A percentile compares a stretch with the other conserved stretches of the same genome.
Evolutionary conservation across 768 basidiomycete species (phyloP).

Genomic region (Psilocybe sp.): DNA sequence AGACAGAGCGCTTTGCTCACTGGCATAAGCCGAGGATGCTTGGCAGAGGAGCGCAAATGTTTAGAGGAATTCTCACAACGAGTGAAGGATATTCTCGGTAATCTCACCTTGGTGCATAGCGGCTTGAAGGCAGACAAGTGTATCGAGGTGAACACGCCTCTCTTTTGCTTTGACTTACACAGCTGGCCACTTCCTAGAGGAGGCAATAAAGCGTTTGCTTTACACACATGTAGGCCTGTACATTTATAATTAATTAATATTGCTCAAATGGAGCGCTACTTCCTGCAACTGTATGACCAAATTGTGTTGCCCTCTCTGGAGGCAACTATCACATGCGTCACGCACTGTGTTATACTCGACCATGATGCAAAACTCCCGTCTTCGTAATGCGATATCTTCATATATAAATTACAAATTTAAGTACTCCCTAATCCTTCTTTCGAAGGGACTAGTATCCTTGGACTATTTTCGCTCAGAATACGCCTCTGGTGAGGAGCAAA

Average conservation of each 20-base stretch:
- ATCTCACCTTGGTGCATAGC: constrained; percentile 40
- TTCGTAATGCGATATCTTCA: no score
- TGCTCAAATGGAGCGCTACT: no score
- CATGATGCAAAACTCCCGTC: no score
- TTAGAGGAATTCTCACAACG: constrained; percentile 35
- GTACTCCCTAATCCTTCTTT: no score
- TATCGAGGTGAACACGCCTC: constrained; percentile 9
- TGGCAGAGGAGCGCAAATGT: constrained; percentile 36
- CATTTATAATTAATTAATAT: neutral
- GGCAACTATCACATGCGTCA: no score
- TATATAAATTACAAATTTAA: no score
- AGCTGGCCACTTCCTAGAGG: constrained; percentile 24
- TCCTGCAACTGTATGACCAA: no score
- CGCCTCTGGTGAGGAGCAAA: no score
- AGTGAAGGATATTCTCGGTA: constrained; percentile 45
- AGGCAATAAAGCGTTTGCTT: constrained; percentile 22
- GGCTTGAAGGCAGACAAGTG: constrained; percentile 10
- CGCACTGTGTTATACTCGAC: no score
- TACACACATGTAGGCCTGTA: constrained; percentile 14
- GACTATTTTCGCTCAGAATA: no score
- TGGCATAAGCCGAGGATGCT: constrained; percentile 41
- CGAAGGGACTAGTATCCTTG: no score
- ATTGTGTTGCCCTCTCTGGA: no score
- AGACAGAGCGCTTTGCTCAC: constrained; percentile 41
- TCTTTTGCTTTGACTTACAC: constrained; percentile 19